Evolutionary conservation across 257 asterid species (phyloP), one percentile per base, ranked within the genome.

Genomic region (Anisodus acutangulus): DNA sequence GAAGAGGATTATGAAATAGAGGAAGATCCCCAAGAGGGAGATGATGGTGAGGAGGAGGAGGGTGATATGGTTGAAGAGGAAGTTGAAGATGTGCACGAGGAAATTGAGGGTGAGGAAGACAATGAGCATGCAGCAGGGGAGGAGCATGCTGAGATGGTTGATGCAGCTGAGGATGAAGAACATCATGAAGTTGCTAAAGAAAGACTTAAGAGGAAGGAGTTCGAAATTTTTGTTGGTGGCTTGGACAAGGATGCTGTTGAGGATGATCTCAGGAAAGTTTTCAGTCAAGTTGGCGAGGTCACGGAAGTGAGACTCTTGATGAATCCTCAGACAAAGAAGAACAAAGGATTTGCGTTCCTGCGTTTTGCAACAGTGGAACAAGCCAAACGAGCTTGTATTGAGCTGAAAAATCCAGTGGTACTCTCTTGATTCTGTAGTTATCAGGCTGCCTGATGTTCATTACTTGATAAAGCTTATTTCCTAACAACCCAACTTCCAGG

Each of bases 171-270:
- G 85, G 98, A 95, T 78, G 97, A 91, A 66, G 98, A 96, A 83
- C 98, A 95, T 87, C 98, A 94, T 16, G 92, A 94, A 83, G 85
- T 93, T 80, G 86, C 92, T 86, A 91, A 92, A 80, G 98, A 97
- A 90, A 93, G 99, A 82, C 96, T 95, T 85, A 97, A 97, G 89
- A 87, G 99, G 78, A 97, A 97, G 89, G 99, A 97, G 84, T 97
- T 95, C 84, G 99, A 97, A 89, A 87, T 97, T 78, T 97, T 95
- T 89, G 96, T 97, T 54, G 98, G 99, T 70, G 99, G 99, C 62
- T 89, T 97, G 89, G 98, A 95, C 92, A 97, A 97, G 94, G 99
- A 95, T 89, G 97, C 99, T 63, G 90, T 95, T 10, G 99, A 97
- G 91, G 92, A 89, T 83, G 99, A 97, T 86, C 97, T 97, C 76